Percentiles rank a stretch among this genome's conserved stretches.
phyloP scores from a whole-genome alignment of 768 basidiomycete genomes.

The Strobilomyces dryophilus region DNA sequence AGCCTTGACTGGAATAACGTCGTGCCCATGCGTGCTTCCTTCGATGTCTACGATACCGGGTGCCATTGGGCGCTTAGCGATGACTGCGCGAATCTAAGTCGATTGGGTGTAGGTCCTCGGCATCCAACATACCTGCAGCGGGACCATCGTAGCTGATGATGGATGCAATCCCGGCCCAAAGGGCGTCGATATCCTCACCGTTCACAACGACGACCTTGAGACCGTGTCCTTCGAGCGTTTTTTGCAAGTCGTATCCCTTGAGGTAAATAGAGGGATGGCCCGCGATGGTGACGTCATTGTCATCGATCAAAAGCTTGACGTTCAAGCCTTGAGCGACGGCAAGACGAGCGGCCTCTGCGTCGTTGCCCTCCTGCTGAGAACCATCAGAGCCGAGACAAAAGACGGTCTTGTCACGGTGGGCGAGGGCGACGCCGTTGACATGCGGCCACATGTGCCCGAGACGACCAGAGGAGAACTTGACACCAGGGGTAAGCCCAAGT shows the following conservation, averaged over 20 bases:
- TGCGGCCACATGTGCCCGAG: conserved; percentile 89
- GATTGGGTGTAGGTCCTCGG: neutral
- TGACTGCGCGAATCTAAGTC: conserved; percentile 39
- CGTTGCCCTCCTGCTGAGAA: conserved; percentile 88
- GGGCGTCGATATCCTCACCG: conserved; percentile 76
- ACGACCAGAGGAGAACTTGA: conserved; percentile 92
- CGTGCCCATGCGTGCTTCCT: conserved; percentile 77
- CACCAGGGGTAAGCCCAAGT: conserved; percentile 84
- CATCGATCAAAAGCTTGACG: conserved; percentile 83
- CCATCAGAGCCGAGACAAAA: conserved; percentile 89
- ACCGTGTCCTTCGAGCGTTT: conserved; percentile 79
- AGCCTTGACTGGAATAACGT: conserved; percentile 78
- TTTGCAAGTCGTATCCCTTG: conserved; percentile 65
- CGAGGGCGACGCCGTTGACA: conserved; percentile 81
- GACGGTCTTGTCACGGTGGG: conserved; percentile 69
- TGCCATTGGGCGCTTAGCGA: conserved; percentile 68
- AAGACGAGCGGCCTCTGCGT: conserved; percentile 84
- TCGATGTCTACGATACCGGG: conserved; percentile 71
- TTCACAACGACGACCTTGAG: conserved; percentile 69
- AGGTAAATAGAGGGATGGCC: conserved; percentile 87
- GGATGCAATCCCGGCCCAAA: conserved; percentile 64
- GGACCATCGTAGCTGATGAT: conserved; percentile 65
- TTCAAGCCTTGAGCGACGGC: conserved; percentile 82
- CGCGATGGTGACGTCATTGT: conserved; percentile 91
- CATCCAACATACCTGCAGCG: conserved; percentile 53